phyloP scores from a whole-genome alignment of 2,329 filamentous ascomycete species.

The Tolypocladium amazonense region DNA sequence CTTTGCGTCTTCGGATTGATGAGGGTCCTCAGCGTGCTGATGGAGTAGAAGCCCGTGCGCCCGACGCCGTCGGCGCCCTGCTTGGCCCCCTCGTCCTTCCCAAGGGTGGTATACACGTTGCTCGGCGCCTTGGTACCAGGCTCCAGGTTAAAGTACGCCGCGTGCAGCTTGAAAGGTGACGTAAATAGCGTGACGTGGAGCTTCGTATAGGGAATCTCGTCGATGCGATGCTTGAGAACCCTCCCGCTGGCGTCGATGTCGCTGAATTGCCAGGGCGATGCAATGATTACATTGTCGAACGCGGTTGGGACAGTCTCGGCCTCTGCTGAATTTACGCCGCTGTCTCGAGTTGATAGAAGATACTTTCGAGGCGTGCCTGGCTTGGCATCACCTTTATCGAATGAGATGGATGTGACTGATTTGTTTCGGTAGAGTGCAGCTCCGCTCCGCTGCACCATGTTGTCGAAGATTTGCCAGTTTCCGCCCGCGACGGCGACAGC shows the following conservation, averaged over 20 bases:
- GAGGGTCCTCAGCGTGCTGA: constrained; percentile 60
- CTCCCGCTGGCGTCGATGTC: constrained; percentile 52
- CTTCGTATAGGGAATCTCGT: constrained; percentile 73
- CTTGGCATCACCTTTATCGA: constrained; percentile 31
- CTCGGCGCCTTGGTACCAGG: constrained; percentile 52
- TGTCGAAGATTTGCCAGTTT: constrained; percentile 90
- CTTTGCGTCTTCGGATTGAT: constrained; percentile 46
- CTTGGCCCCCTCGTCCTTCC: constrained; percentile 39
- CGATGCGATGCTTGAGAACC: constrained; percentile 60
- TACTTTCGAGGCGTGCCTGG: constrained; percentile 33
- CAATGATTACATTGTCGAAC: constrained; percentile 76
- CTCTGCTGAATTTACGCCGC: constrained; percentile 8
- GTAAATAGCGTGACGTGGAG: constrained; percentile 87
- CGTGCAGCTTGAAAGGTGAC: constrained; percentile 61
- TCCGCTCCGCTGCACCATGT: constrained; percentile 58
- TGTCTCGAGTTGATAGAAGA: constrained; percentile 26
- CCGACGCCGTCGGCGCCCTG: constrained; percentile 52
- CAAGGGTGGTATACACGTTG: constrained; percentile 74
- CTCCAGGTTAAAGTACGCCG: constrained; percentile 60
- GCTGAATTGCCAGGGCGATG: constrained; percentile 74
- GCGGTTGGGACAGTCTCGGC: constrained; percentile 33
- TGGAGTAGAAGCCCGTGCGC: constrained; percentile 71
- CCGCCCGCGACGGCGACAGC: constrained; percentile 71
- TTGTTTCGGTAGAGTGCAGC: constrained; percentile 56
- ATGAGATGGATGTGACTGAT: constrained; percentile 49